Percentiles rank a stretch among this genome's conserved stretches.
phyloP scores from a whole-genome alignment of 495 filamentous ascomycete genomes.

The Penicillium malachiteum region DNA sequence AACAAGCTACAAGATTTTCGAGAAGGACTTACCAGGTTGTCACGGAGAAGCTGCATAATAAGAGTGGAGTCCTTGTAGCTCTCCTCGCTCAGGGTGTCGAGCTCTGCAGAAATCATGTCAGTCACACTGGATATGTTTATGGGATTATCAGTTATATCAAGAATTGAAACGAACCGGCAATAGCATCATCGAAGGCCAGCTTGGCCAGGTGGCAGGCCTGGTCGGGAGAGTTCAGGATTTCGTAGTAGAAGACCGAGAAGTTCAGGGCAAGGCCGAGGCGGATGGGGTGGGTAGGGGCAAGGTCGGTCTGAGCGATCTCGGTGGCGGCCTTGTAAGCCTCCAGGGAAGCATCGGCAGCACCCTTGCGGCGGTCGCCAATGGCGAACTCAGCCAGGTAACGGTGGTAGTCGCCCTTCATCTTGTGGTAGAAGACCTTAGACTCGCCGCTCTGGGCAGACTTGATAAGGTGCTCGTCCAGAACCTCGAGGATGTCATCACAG shows the following conservation, averaged over 20 bases:
- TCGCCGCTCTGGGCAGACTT: constrained; percentile 94
- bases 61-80: constrained; percentile 99
- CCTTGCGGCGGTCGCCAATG: constrained; percentile 95
- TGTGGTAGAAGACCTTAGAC: constrained; percentile 99
- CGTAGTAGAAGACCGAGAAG: constrained; percentile 99
- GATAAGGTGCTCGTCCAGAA: constrained; percentile 94
- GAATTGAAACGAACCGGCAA: constrained; percentile 65
- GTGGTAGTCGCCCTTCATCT: constrained; percentile 99
- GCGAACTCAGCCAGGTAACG: constrained; percentile 99
- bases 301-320: constrained; percentile 96
- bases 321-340: constrained; percentile 98
- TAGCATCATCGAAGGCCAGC: constrained; percentile 98
- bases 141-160: too few species aligned
- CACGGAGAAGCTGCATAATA: constrained; percentile 98
- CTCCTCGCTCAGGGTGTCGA: constrained; percentile 98
- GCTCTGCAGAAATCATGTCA: constrained; percentile 59
- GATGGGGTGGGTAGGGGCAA: constrained; percentile 98
- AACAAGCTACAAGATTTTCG: neutral
- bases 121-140: neutral
- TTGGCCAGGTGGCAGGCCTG: constrained; percentile 99
- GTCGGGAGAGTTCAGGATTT: constrained; percentile 98
- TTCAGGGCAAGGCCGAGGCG: constrained; percentile 97
- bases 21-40: constrained; percentile 81
- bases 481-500: constrained; percentile 97
- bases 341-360: constrained; percentile 90